Evolutionary conservation across 345 rosid species (phyloP), one percentile per base, ranked within the genome.

Genomic region (Eucalyptus regnans): DNA sequence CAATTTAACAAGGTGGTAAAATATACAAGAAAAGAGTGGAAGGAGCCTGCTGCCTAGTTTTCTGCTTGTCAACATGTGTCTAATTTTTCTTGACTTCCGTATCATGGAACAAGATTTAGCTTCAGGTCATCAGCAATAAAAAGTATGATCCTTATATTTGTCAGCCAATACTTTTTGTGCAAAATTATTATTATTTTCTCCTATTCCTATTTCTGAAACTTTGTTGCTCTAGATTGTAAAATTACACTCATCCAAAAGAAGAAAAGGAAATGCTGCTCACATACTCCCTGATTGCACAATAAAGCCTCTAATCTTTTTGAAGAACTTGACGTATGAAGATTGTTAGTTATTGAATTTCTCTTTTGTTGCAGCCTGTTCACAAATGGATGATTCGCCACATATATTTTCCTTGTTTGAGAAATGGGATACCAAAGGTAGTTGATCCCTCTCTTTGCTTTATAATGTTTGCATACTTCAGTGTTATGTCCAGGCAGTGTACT

Each of bases 381-480:
- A 97, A 98, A 94, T 98, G 99, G 99, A 96, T 97, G 98, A 96
- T 96, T 92, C 97, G 99, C 86, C 99, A 98, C 94, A 88, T 98
- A 90, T 98, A 98, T 93, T 95, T 98, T 71, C 99, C 99, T 4
- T 98, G 96, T 92, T 91, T 98, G 89, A 94, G 98, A 86, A 92
- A 90, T 27, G 96, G 93, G 56, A 93, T 98, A 88, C 96, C 99
- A 2, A 97, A 94, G 97, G 99, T 97, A 94, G 89, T 85, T 90
- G 81, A 84, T 31, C 88, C 68, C 49, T 51, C 44, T 51, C 56
- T 86, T 86, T 18, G 14, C 87, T 76, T 76, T 76, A 76, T 16
- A 86, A 33, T 52, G 46, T 37, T 54, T 25, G 18, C 64, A 3
- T 68, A 50, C 51, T 49, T 29, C 2, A 86, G 43, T 17, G 46